Percentiles rank a stretch among this genome's conserved stretches.
Conservation (phyloP, 2,329 filamentous ascomycete species). For the Arthrobotrys musiformis region DNA sequence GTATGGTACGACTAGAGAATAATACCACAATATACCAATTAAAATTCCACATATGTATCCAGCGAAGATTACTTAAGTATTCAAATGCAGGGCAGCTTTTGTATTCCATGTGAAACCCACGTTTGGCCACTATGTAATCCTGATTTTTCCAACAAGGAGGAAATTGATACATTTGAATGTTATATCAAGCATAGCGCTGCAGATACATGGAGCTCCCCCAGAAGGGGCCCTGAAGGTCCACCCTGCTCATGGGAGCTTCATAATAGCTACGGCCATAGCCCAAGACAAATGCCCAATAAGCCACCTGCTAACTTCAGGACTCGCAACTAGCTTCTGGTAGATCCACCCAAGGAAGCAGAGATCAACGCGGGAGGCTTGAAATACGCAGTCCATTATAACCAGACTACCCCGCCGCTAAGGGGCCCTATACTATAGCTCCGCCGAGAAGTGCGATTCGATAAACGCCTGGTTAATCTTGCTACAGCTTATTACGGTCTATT, state of each 20-base stretch:
- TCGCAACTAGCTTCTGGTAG: slow-evolving; percentile 25
- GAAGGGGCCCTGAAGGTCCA: neutral
- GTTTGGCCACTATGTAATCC: neutral
- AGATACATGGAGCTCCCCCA: neutral
- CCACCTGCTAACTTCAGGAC: slow-evolving; percentile 25
- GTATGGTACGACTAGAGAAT: too few relatives aligned
- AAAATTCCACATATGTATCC: too few relatives aligned
- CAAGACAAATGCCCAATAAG: neutral
- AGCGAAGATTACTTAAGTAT: too few relatives aligned
- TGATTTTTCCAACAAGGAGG: too few relatives aligned
- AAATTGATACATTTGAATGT: too few relatives aligned
- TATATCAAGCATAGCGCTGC: too few relatives aligned
- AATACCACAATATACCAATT: too few relatives aligned
- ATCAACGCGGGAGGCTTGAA: slow-evolving; percentile 16
- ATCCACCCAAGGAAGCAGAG: slow-evolving; percentile 41
- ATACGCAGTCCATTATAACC: slow-evolving; percentile 11
- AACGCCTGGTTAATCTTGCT: neutral
- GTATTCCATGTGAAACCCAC: neutral
- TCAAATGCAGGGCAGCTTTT: neutral
- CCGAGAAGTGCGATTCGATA: neutral
- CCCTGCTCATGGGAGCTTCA: neutral
- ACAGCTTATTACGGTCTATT: neutral
- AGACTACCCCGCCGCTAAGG: slow-evolving; percentile 29
- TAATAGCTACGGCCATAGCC: neutral
- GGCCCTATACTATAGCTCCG: neutral